Evolutionary conservation across 2,329 filamentous ascomycete genomes (phyloP).

Genomic region (Penicillium crustosum): DNA sequence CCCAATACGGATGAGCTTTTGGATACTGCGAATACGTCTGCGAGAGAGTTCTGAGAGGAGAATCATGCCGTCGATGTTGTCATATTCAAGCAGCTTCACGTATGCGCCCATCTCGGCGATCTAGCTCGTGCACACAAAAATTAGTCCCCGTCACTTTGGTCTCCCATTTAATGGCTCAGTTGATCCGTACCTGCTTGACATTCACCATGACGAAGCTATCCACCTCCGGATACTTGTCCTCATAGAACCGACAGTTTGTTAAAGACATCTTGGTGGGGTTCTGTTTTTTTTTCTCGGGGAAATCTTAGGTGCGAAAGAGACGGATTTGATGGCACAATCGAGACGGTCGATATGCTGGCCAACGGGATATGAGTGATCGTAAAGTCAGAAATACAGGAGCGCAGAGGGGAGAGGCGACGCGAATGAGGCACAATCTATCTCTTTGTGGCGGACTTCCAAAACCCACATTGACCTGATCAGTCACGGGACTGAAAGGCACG

Average conservation of each 20-base stretch:
- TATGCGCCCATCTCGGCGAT: conserved; percentile 99
- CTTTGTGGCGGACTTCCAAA: conserved; percentile 43
- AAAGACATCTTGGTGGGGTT: conserved; percentile 76
- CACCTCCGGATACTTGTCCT: conserved; percentile 97
- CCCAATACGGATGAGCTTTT: conserved; percentile 97
- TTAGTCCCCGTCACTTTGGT: conserved; percentile 11
- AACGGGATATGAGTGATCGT: conserved; percentile 12
- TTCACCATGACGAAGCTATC: conserved; percentile 99
- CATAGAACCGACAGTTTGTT: conserved; percentile 95
- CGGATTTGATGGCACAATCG: conserved; percentile 15
- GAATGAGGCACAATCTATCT: conserved; percentile 33
- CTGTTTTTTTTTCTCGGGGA: conserved; percentile 27
- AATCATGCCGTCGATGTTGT: conserved; percentile 99
- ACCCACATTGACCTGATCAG: conserved; percentile 33
- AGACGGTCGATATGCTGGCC: conserved; percentile 10
- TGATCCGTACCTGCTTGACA: conserved; percentile 77
- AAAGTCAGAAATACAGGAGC: conserved; percentile 10
- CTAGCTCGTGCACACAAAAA: conserved; percentile 45
- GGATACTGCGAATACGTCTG: conserved; percentile 97
- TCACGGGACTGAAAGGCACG: conserved; percentile 15
- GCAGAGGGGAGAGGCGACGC: conserved; percentile 13
- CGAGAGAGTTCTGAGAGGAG: conserved; percentile 94
- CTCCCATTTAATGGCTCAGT: neutral
- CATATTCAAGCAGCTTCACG: conserved; percentile 98
- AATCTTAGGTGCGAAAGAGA: conserved; percentile 8